phyloP scores from a whole-genome alignment of 1,284 basidiomycete species.

The Ustilago hordei region DNA sequence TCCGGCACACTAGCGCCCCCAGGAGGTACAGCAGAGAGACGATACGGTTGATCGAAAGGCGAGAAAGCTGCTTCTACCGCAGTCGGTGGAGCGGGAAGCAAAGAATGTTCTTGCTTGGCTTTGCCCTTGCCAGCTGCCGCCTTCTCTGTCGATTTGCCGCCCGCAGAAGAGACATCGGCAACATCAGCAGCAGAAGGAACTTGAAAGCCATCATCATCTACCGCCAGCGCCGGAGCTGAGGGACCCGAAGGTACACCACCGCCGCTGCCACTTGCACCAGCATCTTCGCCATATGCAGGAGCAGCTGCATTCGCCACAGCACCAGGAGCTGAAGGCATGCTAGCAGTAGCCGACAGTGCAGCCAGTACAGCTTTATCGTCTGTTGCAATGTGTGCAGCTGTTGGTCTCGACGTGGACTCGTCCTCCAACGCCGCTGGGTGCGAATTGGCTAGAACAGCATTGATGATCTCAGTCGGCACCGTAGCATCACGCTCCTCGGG shows the following conservation, averaged over 20 bases:
- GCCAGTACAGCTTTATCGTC: constrained; percentile 58
- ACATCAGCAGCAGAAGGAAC: not conserved
- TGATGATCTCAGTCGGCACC: constrained; percentile 31
- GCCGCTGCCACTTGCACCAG: not conserved
- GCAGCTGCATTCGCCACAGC: constrained; percentile 23
- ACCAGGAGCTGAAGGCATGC: constrained; percentile 39
- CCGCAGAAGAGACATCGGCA: not conserved
- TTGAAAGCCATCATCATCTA: constrained; percentile 60
- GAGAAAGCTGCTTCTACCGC: constrained; percentile 48
- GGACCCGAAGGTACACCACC: constrained; percentile 24
- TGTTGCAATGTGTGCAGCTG: constrained; percentile 54
- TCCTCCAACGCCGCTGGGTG: not conserved
- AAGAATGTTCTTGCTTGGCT: constrained; percentile 12
- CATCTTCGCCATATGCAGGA: constrained; percentile 30
- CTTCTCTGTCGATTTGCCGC: not conserved
- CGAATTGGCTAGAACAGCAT: constrained; percentile 14
- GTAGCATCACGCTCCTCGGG: constrained; percentile 35
- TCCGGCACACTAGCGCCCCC: constrained; percentile 1
- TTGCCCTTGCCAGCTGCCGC: constrained; percentile 29
- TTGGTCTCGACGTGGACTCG: constrained; percentile 10
- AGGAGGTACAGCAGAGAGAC: constrained; percentile 22
- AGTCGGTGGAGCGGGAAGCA: constrained; percentile 47
- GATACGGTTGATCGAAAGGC: constrained; percentile 57
- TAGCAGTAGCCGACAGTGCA: constrained; percentile 50
- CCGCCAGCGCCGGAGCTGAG: constrained; percentile 41